Evolutionary conservation across 345 rosid genomes (phyloP), one percentile per base, ranked within the genome.

Genomic region (Gossypium thurberi): DNA sequence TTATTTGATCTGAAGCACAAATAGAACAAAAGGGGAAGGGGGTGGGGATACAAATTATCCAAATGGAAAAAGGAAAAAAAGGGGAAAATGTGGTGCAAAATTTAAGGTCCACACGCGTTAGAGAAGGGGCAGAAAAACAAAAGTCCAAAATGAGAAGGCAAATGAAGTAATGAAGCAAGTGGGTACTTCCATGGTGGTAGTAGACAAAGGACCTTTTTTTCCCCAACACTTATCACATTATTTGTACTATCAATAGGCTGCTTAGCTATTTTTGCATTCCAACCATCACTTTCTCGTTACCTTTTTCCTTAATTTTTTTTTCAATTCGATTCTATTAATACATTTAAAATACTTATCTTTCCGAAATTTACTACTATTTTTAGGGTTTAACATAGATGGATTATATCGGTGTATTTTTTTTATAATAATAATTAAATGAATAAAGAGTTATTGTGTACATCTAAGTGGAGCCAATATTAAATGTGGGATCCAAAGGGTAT

Each of bases 101-200:
- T 9, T 17, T 28, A 8, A 63, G 40, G 18, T 65, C 58, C 59
- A 50, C 42, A 50, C 44, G 17, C 11, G 15, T 8, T 12, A 26
- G 12, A 37, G 20, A 51, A 4, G 53, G 23, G 25, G 4, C 6
- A 55, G 11, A 2, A 47, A 52, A 33, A 21, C 14, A 28, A n/a
- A 28, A 33, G 12, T 13, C 46, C 13, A 10, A 67, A 65, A 10
- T n/a, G 55, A 50, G 15, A 50, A 50, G 52, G 11, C 44, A 61
- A 64, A 64, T 4, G 46, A 14, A 48, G n/a, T 25, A 67, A 28
- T 51, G 37, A 28, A 69, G 72, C 61, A 69, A 28, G 72, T 69
- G 47, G 17, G 44, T 25, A 52, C 18, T 53, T 69, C 48, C 73
- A 33, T 69, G 62, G 61, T 69, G 73, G 73, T 69, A 37, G 62